phyloP scores from a whole-genome alignment of 1,284 basidiomycete species.

The Agaricales sp. region DNA sequence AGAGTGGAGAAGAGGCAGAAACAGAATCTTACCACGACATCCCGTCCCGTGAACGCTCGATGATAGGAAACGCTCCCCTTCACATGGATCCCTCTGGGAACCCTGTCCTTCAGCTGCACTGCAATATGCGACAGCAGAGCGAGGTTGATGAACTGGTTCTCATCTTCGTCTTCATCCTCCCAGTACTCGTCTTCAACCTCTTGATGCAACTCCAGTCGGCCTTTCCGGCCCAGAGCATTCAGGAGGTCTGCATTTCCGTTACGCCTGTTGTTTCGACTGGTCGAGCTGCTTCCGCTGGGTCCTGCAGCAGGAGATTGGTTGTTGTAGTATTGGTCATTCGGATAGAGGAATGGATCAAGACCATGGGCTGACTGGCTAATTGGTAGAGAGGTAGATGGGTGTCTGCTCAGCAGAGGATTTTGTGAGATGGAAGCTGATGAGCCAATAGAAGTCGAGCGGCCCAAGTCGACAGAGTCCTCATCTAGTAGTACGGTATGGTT shows the following conservation, averaged over 20 bases:
- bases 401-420: not conserved
- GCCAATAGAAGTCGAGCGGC: not conserved
- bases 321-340: not conserved
- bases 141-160: constrained; percentile 77
- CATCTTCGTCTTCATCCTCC: constrained; percentile 66
- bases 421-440: not conserved
- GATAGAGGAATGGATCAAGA: not conserved
- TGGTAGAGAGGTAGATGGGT: not conserved
- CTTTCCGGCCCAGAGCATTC: not conserved
- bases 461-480: not conserved
- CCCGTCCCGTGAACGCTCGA: constrained; percentile 83
- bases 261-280: no score
- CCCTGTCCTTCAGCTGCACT: constrained; percentile 78
- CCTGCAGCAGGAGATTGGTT: not conserved
- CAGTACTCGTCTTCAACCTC: constrained; percentile 37
- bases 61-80: constrained; percentile 87
- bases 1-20: constrained; percentile 1
- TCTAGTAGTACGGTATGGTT: not conserved
- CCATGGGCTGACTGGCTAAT: not conserved
- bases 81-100: constrained; percentile 78
- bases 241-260: not conserved
- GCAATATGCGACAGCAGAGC: constrained; percentile 83
- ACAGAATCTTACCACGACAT: constrained; percentile 66
- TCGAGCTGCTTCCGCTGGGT: not conserved
- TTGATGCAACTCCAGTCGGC: not conserved